phyloP scores from a whole-genome alignment of 2,329 filamentous ascomycete species.

The Penicillium sp. region DNA sequence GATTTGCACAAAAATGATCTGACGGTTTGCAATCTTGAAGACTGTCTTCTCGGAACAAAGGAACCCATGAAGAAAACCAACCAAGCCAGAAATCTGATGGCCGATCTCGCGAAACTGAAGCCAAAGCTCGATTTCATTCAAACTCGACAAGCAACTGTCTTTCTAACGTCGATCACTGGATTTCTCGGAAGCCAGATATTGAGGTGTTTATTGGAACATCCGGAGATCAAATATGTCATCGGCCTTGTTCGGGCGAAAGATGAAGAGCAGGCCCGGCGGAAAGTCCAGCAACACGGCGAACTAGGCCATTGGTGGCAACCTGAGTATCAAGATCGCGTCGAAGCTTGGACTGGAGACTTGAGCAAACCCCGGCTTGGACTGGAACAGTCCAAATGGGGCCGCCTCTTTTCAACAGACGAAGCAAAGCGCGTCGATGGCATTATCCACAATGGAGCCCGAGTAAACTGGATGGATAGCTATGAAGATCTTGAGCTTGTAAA shows the following conservation, averaged over 20 bases:
- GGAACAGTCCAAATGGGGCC: background rate
- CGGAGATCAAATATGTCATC: background rate
- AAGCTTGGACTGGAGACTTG: conserved; percentile 5
- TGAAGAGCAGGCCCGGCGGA: background rate
- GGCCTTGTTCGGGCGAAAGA: background rate
- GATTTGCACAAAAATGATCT: background rate
- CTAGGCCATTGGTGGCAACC: background rate
- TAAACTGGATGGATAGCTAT: conserved; percentile 7
- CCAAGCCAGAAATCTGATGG: background rate
- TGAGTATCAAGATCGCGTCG: conserved; percentile 1
- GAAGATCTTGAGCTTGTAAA: conserved; percentile 6
- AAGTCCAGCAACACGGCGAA: background rate
- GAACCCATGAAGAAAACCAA: background rate
- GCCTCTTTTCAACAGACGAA: background rate
- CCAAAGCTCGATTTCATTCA: background rate
- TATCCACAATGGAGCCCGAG: conserved; percentile 8
- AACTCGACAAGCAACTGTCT: background rate
- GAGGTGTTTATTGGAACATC: background rate
- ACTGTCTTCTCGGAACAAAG: too few relatives aligned
- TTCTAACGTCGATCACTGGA: conserved; percentile 2
- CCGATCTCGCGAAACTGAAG: background rate
- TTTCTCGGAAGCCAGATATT: conserved; percentile 4
- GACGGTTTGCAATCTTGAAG: background rate
- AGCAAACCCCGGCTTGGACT: conserved; percentile 5
- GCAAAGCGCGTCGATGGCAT: background rate